phyloP scores from a whole-genome alignment of 2,329 filamentous ascomycete species.

The Penicillium sp. region DNA sequence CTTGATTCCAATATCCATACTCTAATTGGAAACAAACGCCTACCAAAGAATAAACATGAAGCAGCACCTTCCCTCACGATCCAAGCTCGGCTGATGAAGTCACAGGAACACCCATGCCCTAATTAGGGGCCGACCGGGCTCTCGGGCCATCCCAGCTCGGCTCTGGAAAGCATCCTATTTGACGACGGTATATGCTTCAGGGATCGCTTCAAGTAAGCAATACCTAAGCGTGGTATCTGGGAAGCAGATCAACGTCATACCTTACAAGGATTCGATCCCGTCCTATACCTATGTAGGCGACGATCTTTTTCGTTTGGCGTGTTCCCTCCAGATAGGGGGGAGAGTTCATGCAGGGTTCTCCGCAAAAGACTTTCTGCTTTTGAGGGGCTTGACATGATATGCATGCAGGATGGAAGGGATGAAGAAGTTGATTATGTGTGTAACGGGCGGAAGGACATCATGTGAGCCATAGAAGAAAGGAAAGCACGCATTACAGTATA shows the following conservation, averaged over 20 bases:
- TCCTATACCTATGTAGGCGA: background rate
- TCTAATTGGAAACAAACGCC: background rate
- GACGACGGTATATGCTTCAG: background rate
- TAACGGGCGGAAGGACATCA: background rate
- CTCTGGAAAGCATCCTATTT: background rate
- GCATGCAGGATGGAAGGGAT: background rate
- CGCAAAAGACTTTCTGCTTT: background rate
- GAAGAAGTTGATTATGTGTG: background rate
- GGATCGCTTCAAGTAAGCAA: background rate
- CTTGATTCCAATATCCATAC: no score
- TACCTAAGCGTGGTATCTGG: background rate
- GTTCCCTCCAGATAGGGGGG: conserved; percentile 3
- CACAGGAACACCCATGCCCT: background rate
- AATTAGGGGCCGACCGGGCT: background rate
- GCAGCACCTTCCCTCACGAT: no score
- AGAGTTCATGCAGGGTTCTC: conserved; percentile 10
- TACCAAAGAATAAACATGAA: background rate
- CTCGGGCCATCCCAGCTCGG: background rate
- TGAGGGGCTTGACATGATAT: background rate
- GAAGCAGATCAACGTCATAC: background rate
- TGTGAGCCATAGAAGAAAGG: background rate
- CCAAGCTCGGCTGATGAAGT: no score
- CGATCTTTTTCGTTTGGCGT: conserved; percentile 6
- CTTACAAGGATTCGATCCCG: background rate
- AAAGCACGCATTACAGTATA: background rate